Conservation (phyloP, 2,329 filamentous ascomycete genomes). For the Colletotrichum simmondsii region DNA sequence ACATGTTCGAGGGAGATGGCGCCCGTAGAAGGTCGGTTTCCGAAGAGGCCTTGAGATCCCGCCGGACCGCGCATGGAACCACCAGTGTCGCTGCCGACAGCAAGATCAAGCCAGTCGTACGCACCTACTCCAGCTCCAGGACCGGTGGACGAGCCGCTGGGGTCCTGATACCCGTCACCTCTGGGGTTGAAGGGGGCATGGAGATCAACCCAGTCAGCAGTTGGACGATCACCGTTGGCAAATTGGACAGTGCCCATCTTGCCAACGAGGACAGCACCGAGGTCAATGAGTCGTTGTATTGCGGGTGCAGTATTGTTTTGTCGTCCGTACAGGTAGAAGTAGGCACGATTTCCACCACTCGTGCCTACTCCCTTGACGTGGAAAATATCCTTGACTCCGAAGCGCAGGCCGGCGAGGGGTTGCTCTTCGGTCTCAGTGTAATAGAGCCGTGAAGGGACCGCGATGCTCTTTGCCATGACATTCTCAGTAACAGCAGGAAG, state of each 20-base stretch:
- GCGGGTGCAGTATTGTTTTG: conserved; percentile 57
- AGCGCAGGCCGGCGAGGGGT: conserved; percentile 60
- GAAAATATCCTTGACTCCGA: conserved; percentile 69
- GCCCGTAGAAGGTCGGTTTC: conserved; percentile 53
- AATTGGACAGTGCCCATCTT: conserved; percentile 57
- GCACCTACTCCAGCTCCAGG: conserved; percentile 37
- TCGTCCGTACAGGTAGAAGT: conserved; percentile 60
- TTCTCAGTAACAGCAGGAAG: conserved; percentile 15
- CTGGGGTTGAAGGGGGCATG: conserved; percentile 43
- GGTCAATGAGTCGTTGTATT: conserved; percentile 65
- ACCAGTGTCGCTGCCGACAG: conserved; percentile 38
- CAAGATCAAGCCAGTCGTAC: conserved; percentile 40
- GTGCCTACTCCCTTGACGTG: conserved; percentile 63
- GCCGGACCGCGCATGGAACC: conserved; percentile 45
- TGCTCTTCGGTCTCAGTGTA: conserved; percentile 49
- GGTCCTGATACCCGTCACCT: conserved; percentile 41
- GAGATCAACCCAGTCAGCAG: conserved; percentile 53
- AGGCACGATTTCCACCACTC: conserved; percentile 64
- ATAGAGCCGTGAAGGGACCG: conserved; percentile 64
- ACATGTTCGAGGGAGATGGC: conserved; percentile 51
- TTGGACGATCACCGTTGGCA: conserved; percentile 51
- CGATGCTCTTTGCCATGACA: conserved; percentile 21
- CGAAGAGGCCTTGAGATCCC: conserved; percentile 53
- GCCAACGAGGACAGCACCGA: conserved; percentile 62
- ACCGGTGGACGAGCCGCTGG: conserved; percentile 36